These are phyloP conservation scores for Schizonepeta tenuifolia DNA, from an alignment of 257 asterid species.

Conservation along the genomic window DNA sequence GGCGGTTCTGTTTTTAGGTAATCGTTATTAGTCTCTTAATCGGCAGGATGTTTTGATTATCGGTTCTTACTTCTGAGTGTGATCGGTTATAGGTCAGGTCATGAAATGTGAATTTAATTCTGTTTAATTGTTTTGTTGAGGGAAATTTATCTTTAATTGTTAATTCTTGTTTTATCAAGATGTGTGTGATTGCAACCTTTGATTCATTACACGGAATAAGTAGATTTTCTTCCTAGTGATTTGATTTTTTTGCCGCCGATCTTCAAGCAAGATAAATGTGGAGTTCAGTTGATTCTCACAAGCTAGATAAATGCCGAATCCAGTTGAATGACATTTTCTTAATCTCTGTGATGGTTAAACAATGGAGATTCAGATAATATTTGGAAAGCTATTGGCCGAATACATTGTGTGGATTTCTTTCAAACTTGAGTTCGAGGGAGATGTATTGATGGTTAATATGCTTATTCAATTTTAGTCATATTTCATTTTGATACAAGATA, in stretches of 20 bases:
- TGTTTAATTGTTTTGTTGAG: background rate
- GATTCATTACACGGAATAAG: background rate
- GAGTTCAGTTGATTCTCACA: background rate
- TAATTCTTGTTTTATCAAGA: background rate
- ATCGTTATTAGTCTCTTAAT: background rate
- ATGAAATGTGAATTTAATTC: background rate
- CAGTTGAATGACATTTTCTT: background rate
- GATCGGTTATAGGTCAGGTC: background rate
- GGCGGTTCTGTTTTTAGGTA: background rate
- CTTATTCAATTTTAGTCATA: background rate
- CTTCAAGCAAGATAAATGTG: background rate
- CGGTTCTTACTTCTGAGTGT: background rate
- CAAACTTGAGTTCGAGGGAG: slow-evolving; percentile 1
- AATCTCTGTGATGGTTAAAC: background rate
- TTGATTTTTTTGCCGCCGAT: background rate
- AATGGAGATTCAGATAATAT: background rate
- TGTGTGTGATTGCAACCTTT: slow-evolving; percentile 15
- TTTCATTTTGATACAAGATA: background rate
- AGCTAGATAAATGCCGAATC: too few species aligned
- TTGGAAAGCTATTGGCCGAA: background rate
- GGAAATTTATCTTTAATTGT: background rate
- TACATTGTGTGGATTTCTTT: background rate
- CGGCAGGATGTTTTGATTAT: slow-evolving; percentile 12
- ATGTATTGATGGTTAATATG: background rate
- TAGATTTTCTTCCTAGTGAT: background rate